These are phyloP conservation scores for Aspergillus melleus DNA, from an alignment of 2,329 filamentous ascomycete species.

Conservation along the genomic window DNA sequence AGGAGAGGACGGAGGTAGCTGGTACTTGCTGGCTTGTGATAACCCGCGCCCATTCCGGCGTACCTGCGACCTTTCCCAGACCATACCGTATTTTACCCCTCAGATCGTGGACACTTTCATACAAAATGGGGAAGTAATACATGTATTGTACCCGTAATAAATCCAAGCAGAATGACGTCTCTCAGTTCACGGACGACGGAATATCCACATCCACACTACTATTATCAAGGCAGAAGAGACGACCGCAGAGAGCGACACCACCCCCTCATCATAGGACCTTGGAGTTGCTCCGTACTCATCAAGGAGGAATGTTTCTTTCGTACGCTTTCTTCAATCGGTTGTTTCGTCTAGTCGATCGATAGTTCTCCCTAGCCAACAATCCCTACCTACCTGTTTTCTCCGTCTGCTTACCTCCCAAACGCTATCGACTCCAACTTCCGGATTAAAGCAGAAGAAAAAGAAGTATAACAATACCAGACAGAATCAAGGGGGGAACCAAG, in stretches of 20 bases:
- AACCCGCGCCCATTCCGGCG: neutral
- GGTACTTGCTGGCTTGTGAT: neutral
- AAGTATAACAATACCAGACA: neutral
- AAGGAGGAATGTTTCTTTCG: slow-evolving; percentile 25
- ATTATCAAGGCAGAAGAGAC: slow-evolving; percentile 1
- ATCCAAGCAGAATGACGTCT: slow-evolving; percentile 28
- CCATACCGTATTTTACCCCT: too few relatives aligned
- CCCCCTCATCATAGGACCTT: neutral
- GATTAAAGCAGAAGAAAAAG: neutral
- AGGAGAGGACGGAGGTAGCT: neutral
- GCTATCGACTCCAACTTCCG: neutral
- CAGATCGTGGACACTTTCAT: too few relatives aligned
- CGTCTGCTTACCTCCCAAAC: slow-evolving; percentile 8
- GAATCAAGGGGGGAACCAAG: neutral
- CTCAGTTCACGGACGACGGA: slow-evolving; percentile 3
- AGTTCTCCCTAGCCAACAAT: slow-evolving; percentile 18
- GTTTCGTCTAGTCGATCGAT: slow-evolving; percentile 22
- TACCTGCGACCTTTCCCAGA: neutral
- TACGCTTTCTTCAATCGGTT: slow-evolving; percentile 17
- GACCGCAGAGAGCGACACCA: neutral
- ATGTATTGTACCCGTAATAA: neutral
- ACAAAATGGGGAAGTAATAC: neutral
- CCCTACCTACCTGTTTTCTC: slow-evolving; percentile 4
- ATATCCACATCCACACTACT: neutral
- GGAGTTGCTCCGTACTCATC: neutral